Evolutionary conservation across 2,329 filamentous ascomycete genomes (phyloP).

Genomic region (Colletotrichum sojae): DNA sequence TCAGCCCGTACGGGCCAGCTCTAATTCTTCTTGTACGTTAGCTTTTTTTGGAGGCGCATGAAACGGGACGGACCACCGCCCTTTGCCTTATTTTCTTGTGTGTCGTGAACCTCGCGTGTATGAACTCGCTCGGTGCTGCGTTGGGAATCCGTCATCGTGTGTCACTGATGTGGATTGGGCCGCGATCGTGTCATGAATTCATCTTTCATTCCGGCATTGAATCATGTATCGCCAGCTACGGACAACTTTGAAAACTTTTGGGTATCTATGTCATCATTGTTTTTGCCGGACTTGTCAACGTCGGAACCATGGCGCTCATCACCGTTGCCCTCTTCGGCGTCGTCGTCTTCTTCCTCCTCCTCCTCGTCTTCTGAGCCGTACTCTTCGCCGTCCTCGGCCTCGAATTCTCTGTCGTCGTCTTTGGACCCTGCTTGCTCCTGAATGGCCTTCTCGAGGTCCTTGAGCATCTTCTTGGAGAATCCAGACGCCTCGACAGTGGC

Average conservation of each 20-base stretch:
- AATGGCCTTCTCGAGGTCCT: conserved; percentile 93
- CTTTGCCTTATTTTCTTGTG: conserved; percentile 29
- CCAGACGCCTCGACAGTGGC: conserved; percentile 92
- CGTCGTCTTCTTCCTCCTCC: conserved; percentile 48
- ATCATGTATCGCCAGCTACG: conserved; percentile 31
- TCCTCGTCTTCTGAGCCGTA: conserved; percentile 46
- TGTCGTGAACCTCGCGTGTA: background rate
- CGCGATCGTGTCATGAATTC: background rate
- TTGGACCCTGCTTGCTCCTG: conserved; percentile 76
- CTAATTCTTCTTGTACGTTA: conserved; percentile 57
- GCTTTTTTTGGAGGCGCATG: conserved; percentile 47
- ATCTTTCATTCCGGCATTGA: background rate
- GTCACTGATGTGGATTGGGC: no score
- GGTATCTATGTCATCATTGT: conserved; percentile 44
- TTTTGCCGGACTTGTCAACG: conserved; percentile 42
- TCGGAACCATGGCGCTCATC: conserved; percentile 41
- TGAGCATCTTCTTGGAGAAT: conserved; percentile 97
- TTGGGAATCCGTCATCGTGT: no score
- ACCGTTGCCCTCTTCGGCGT: conserved; percentile 47
- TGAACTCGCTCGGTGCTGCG: no score
- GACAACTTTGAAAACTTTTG: conserved; percentile 40
- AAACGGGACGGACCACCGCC: conserved; percentile 25
- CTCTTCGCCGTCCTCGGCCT: conserved; percentile 50
- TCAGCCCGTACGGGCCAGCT: conserved; percentile 50
- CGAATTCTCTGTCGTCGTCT: conserved; percentile 54